phyloP scores from a whole-genome alignment of 2,329 filamentous ascomycete species.

The Chrysoporthe puriensis region DNA sequence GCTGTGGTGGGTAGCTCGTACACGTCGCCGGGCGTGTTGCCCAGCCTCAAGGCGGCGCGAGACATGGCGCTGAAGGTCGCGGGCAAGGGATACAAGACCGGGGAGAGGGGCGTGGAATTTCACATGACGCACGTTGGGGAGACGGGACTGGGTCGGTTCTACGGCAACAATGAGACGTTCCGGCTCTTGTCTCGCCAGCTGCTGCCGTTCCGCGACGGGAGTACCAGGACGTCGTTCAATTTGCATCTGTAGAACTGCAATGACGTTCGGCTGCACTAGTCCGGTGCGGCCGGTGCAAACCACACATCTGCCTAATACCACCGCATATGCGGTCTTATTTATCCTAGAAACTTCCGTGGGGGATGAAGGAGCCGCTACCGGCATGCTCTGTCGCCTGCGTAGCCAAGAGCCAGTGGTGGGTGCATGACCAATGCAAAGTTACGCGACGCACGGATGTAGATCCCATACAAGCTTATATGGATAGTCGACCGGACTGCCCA shows the following conservation, averaged over 20 bases:
- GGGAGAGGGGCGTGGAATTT: conserved; percentile 7
- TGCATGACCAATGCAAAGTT: neutral
- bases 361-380: neutral
- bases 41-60: conserved; percentile 53
- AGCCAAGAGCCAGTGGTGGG: neutral
- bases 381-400: neutral
- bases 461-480: neutral
- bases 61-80: conserved; percentile 48
- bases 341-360: neutral
- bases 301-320: neutral
- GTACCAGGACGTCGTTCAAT: neutral
- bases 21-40: conserved; percentile 54
- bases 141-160: conserved; percentile 41
- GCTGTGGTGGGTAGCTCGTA: conserved; percentile 65
- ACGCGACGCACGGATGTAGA: neutral
- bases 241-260: conserved; percentile 1
- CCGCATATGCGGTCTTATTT: neutral
- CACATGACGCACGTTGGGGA: conserved; percentile 34
- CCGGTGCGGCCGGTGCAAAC: neutral
- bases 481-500: neutral
- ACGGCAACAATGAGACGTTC: conserved; percentile 24
- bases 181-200: conserved; percentile 1
- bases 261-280: neutral
- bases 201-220: conserved; percentile 22
- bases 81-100: conserved; percentile 24